These are phyloP conservation scores for Talaromyces atroroseus DNA, from an alignment of 2,329 filamentous ascomycete genomes.

Conservation along the genomic window DNA sequence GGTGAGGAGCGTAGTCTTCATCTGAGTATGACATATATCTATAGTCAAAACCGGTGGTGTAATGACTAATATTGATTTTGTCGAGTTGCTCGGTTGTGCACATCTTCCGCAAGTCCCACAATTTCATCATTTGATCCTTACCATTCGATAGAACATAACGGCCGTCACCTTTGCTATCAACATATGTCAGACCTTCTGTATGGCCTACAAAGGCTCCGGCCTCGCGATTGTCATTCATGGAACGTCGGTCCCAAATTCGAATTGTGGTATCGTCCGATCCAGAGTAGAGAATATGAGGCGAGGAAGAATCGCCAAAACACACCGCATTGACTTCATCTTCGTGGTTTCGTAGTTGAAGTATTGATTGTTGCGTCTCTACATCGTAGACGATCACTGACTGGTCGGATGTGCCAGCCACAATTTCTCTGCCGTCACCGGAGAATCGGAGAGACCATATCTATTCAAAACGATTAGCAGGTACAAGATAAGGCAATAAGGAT, in stretches of 20 bases:
- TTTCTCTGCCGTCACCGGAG: conserved; percentile 81
- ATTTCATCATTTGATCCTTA: conserved; percentile 95
- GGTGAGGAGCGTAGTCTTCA: conserved; percentile 58
- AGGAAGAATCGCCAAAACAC: conserved; percentile 83
- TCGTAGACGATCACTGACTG: conserved; percentile 84
- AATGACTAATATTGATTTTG: conserved; percentile 46
- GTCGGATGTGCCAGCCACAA: conserved; percentile 81
- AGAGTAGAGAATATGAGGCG: conserved; percentile 91
- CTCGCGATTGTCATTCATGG: conserved; percentile 56
- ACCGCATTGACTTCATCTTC: conserved; percentile 91
- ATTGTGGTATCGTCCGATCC: conserved; percentile 91
- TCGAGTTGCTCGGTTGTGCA: conserved; percentile 62
- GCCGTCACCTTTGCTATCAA: conserved; percentile 77
- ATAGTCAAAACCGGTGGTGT: conserved; percentile 60
- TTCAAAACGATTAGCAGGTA: conserved; percentile 18
- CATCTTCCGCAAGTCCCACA: conserved; percentile 92
- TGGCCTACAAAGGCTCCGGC: conserved; percentile 62
- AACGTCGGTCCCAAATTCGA: conserved; percentile 90
- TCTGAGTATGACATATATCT: conserved; percentile 53
- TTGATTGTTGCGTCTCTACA: conserved; percentile 69
- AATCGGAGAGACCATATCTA: conserved; percentile 87
- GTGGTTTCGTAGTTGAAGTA: conserved; percentile 74
- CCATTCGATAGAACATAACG: conserved; percentile 89
- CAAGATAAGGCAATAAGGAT: background rate
- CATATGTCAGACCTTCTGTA: conserved; percentile 61